phyloP scores from a whole-genome alignment of 345 rosid species.

The Sisymbrium irio region DNA sequence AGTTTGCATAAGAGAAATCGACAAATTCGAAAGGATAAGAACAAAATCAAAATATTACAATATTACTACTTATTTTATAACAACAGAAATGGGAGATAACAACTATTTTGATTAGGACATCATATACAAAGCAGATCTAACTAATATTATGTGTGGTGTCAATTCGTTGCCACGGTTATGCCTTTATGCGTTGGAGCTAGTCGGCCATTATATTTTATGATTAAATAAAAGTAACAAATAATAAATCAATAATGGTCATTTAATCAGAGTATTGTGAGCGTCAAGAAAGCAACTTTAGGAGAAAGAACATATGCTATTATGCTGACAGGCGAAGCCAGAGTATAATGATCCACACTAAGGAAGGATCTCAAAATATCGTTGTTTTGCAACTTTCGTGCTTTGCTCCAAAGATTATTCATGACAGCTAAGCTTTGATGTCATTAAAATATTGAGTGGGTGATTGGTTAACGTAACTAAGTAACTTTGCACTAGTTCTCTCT shows the following conservation, averaged over 20 bases:
- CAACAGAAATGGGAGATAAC: background rate
- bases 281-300: conserved; percentile 29
- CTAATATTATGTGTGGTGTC: conserved; percentile 8
- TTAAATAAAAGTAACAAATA: background rate
- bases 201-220: conserved; percentile 27
- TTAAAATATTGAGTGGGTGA: background rate
- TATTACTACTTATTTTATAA: background rate
- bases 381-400: conserved; percentile 24
- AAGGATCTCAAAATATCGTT: background rate
- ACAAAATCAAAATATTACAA: conserved; percentile 4
- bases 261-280: background rate
- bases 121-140: conserved; percentile 4
- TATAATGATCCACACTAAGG: conserved; percentile 11
- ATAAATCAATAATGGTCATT: background rate
- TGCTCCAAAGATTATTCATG: conserved; percentile 18
- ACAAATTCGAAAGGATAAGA: conserved; percentile 22
- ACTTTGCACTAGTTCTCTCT: background rate
- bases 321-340: conserved; percentile 27
- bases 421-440: conserved; percentile 27
- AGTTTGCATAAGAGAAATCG: background rate
- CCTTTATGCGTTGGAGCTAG: conserved; percentile 27
- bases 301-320: conserved; percentile 30
- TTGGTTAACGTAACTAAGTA: background rate
- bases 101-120: conserved; percentile 24
- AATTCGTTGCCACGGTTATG: conserved; percentile 29